A percentile compares a stretch with the other conserved stretches of the same genome.
These are phyloP conservation scores for Xylaria sp. DNA, from an alignment of 2,329 filamentous ascomycete genomes.

Conservation along the genomic window DNA sequence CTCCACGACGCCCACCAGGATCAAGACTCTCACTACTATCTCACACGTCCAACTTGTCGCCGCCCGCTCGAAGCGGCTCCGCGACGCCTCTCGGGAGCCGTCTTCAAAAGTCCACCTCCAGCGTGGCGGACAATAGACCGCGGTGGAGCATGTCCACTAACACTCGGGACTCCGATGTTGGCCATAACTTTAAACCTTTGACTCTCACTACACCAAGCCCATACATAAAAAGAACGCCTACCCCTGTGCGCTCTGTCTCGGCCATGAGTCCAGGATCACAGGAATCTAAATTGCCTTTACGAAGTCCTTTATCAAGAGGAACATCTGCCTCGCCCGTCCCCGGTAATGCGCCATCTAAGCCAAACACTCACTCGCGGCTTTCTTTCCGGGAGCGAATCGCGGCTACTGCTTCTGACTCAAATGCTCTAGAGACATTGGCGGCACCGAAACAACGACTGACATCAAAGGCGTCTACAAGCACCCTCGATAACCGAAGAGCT, in stretches of 20 bases:
- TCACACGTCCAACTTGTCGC: conserved; percentile 45
- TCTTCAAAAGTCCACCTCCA: conserved; percentile 57
- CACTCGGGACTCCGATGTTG: conserved; percentile 69
- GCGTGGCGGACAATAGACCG: conserved; percentile 66
- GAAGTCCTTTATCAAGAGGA: conserved; percentile 59
- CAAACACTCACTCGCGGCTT: conserved; percentile 54
- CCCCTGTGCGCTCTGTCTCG: conserved; percentile 54
- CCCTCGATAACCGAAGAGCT: conserved; percentile 58
- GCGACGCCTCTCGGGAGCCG: conserved; percentile 60
- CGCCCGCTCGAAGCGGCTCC: conserved; percentile 55
- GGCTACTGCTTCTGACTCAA: conserved; percentile 60
- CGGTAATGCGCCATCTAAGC: conserved; percentile 58
- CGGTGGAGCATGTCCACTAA: conserved; percentile 79
- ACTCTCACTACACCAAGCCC: conserved; percentile 69
- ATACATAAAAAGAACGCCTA: conserved; percentile 59
- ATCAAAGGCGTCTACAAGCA: conserved; percentile 56
- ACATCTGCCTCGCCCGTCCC: conserved; percentile 60
- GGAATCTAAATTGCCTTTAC: conserved; percentile 61
- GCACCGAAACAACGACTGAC: conserved; percentile 58
- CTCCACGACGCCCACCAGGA: conserved; percentile 55
- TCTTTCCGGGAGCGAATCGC: conserved; percentile 62
- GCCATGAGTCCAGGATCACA: conserved; percentile 55
- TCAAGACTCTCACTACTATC: conserved; percentile 60
- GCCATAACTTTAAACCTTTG: conserved; percentile 73
- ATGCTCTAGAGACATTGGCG: conserved; percentile 56